Base-by-base conservation (phyloP, 139 green algal species). In the Microglena sp. region DNA sequence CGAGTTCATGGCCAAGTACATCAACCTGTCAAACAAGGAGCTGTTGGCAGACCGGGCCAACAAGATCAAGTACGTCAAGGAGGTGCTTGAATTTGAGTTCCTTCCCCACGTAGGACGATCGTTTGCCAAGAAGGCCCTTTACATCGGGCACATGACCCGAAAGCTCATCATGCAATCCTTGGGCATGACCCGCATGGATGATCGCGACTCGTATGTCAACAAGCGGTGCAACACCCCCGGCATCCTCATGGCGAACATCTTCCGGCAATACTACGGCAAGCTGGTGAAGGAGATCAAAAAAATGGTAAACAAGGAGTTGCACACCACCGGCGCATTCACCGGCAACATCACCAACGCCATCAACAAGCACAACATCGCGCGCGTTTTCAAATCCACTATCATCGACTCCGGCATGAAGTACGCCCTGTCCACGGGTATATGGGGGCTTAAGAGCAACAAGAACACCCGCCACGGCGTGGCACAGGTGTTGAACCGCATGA, bases 361-460 rank as follows among this genome's bases (percentile, higher is more conserved):
- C 3, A 70, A 33, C 33, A 62, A 82, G 33, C 58, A 80, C 68
- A 73, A 75, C 35, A 62, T 75, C 15, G 68, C 69, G 32, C 69
- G 80, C 31, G 63, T 84, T 32, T 68, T 89, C 53, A 82, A 85
- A 43, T 54, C 70, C 4, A 77, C 72, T 6, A 80, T 74, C n/a
- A 89, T 89, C 64, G 81, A 76, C 2, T 64, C 44, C 2, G 83
- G 83, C 0, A 64, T 89, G 22, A 83, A 77, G 62, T 87, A 88
- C 73, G 82, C 66, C 3, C 67, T 89, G 29, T 74, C 83, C 0
- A 89, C 83, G 1, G 83, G 83, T 21, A 86, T 85, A 55, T 89
- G 81, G 81, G 83, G 83, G 33, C 8, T 66, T 55, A 75, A 70
- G 55, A 55, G 15, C 1, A 31, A 29, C 7, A 34, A 35, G n/a